A percentile compares a stretch with the other conserved stretches of the same genome.
These are phyloP conservation scores for Scalesia atractyloides DNA, from an alignment of 129 eudicot genomes.

Conservation along the genomic window DNA sequence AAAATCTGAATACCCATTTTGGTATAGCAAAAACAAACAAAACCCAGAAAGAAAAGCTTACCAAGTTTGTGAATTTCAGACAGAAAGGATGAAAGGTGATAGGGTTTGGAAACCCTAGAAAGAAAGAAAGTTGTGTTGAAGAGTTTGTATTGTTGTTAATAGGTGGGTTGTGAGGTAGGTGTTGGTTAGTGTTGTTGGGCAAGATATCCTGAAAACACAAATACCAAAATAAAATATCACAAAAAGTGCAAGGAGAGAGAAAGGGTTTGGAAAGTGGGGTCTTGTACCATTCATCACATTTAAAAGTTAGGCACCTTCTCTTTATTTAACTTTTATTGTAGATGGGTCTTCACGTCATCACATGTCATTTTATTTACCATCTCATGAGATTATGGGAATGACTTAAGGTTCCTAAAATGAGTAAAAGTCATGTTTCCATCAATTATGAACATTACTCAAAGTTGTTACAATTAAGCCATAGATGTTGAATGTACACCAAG, in stretches of 20 bases:
- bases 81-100: neutral
- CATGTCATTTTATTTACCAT: neutral
- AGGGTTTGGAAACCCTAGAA: conserved; percentile 23
- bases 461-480: too few species aligned
- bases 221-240: conserved; percentile 30
- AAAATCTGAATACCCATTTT: conserved; percentile 21
- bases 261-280: conserved; percentile 51
- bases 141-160: conserved; percentile 20
- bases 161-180: conserved; percentile 39
- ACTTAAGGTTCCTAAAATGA: too few species aligned
- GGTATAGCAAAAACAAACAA: conserved; percentile 29
- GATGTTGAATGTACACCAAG: too few species aligned
- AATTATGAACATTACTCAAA: too few species aligned
- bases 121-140: neutral
- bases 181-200: conserved; percentile 33
- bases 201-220: conserved; percentile 25
- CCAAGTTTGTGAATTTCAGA: conserved; percentile 20
- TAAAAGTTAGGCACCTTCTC: conserved; percentile 39
- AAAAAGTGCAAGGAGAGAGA: conserved; percentile 36
- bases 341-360: neutral
- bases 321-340: conserved; percentile 3
- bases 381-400: neutral
- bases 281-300: conserved; percentile 59
- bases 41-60: conserved; percentile 36
- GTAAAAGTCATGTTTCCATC: too few species aligned